A percentile compares a stretch with the other conserved stretches of the same genome.
phyloP scores from a whole-genome alignment of 345 rosid species.

The Aurinia saxatilis region DNA sequence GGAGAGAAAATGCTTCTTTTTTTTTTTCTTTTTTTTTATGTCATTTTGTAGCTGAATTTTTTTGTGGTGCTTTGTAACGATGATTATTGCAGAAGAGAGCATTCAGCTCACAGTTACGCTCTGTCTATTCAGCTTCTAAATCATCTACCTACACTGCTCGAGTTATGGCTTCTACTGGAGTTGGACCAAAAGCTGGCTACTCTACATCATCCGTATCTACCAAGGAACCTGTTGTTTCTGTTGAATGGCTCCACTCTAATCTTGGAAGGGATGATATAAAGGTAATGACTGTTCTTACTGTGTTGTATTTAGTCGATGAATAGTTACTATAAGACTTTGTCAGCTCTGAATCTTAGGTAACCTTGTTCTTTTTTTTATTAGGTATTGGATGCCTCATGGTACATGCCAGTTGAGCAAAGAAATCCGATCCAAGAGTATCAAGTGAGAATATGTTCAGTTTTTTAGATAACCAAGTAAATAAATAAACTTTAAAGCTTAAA shows the following conservation, averaged over 20 bases:
- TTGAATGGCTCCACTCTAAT: conserved; percentile 88
- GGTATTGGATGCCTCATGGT: conserved; percentile 98
- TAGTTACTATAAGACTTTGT: neutral
- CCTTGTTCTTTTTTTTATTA: conserved; percentile 20
- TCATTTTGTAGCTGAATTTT: conserved; percentile 1
- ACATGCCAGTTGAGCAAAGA: conserved; percentile 94
- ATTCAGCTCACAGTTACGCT: conserved; percentile 21
- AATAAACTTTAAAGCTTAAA: too few relatives aligned
- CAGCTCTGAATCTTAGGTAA: conserved; percentile 3
- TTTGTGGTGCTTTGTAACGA: neutral
- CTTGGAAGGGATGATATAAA: conserved; percentile 63
- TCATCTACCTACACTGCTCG: conserved; percentile 27
- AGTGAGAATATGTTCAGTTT: conserved; percentile 32
- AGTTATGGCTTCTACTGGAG: conserved; percentile 49
- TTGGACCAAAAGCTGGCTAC: conserved; percentile 31
- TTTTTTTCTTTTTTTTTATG: too few relatives aligned
- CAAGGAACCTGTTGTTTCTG: conserved; percentile 76
- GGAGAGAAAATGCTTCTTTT: too few relatives aligned
- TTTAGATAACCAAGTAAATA: neutral
- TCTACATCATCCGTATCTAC: conserved; percentile 44
- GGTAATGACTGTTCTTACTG: conserved; percentile 29
- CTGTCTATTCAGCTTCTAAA: conserved; percentile 14
- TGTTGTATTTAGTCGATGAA: neutral
- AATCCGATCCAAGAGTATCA: conserved; percentile 93
- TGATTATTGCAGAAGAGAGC: conserved; percentile 40